Base-by-base conservation (phyloP, 352 stramenopile species). In the Pythium brassicae region DNA sequence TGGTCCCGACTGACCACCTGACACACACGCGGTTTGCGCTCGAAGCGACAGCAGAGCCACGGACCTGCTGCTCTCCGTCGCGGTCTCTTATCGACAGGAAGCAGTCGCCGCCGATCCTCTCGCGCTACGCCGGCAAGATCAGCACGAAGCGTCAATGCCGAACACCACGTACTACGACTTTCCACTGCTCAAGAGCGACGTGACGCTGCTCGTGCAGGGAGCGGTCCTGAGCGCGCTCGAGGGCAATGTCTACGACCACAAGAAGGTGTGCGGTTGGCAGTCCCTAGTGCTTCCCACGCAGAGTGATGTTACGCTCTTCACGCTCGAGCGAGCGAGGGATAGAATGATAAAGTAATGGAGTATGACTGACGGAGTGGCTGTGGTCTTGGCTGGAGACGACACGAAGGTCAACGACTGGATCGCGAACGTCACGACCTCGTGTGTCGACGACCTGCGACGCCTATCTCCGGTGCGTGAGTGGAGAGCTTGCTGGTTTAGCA, bases 241-340 rank as follows among this genome's bases (percentile, higher is more conserved):
- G 27, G 82, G 82, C 6, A 87, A 92, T 29, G 62, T 65, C n/a
- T 92, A 90, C 62, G 79, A 90, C 62, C 83, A 92, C 62, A 57
- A 55, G 35, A 89, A 92, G 68, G 79, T 92, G 48, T 26, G 48
- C 15, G 5, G 3, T 14, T 14, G 8, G 14, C 15, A 10, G 15
- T 51, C 22, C 22, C 40, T 32, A 20, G 9, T 27, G 22, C 9
- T 25, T 4, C n/a, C 3, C 12, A 4, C 7, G 19, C 17, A 25
- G 14, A 4, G 4, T 25, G 9, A 45, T 34, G 10, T 37, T 23
- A 22, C 12, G 40, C 17, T 43, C 17, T 14, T 45, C 1, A 2
- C 15, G 32, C 20, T 35, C 5, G 4, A 35, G 29, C 10, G 29
- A 35, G 29, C n/a, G n/a, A n/a, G n/a, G n/a, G n/a, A n/a, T n/a